A percentile compares a stretch with the other conserved stretches of the same genome.
phyloP scores from a whole-genome alignment of 352 stramenopile species.

The Salisapilia sapeloensis region DNA sequence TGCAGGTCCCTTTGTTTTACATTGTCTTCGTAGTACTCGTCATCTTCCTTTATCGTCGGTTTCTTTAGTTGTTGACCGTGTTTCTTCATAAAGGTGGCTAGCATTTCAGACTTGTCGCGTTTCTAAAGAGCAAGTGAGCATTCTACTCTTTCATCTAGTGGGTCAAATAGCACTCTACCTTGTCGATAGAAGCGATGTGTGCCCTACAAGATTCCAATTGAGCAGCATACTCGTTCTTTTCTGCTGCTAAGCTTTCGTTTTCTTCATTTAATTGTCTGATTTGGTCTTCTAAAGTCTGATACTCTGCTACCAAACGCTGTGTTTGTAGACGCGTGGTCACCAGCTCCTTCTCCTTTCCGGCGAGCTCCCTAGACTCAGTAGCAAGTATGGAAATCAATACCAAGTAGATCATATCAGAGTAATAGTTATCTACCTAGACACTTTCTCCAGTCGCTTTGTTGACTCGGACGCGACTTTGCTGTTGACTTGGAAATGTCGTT shows the following conservation, averaged over 20 bases:
- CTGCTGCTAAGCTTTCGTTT: slow-evolving; percentile 39
- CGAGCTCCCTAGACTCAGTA: slow-evolving; percentile 19
- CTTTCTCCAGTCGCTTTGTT: slow-evolving; percentile 34
- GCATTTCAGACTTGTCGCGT: not conserved
- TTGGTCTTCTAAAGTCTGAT: slow-evolving; percentile 33
- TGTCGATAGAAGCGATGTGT: slow-evolving; percentile 52
- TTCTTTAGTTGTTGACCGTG: not conserved
- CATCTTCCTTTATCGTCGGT: not conserved
- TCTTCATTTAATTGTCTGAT: slow-evolving; percentile 31
- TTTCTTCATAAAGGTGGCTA: not conserved
- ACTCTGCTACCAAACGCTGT: slow-evolving; percentile 29
- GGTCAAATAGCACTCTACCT: slow-evolving; percentile 59
- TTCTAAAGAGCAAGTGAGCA: not conserved
- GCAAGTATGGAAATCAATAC: no score
- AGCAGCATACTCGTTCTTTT: slow-evolving; percentile 41
- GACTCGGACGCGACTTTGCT: slow-evolving; percentile 48
- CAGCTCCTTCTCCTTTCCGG: slow-evolving; percentile 32
- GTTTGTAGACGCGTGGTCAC: slow-evolving; percentile 27
- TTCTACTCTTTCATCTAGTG: not conserved
- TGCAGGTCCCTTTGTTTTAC: not conserved
- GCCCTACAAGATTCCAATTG: slow-evolving; percentile 48
- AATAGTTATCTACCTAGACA: slow-evolving; percentile 6
- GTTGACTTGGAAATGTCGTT: slow-evolving; percentile 48
- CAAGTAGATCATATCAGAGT: not conserved
- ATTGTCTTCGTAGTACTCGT: not conserved